Evolutionary conservation across 2,329 filamentous ascomycete species (phyloP), one percentile per base, ranked within the genome.

Genomic region (Aspergillus carbonarius): DNA sequence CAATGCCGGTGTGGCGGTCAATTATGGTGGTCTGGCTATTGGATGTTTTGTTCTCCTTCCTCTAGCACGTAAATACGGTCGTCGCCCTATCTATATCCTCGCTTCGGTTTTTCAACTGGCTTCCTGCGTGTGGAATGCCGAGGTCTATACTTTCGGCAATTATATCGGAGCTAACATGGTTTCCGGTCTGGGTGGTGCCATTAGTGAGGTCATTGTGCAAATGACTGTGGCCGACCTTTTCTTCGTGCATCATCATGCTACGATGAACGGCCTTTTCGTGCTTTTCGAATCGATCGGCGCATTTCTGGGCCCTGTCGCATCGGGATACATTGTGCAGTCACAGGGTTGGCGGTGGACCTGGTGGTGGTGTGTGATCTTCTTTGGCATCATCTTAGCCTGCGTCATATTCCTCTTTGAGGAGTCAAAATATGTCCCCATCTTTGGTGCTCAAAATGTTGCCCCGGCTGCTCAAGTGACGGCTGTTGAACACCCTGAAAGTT

Each of bases 291-390:
- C 51, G 17, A 55, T 72, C 48, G 68, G 71, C 15, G 66, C 70
- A 1, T 77, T 71, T 6, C 66, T 83, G 1, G 74, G 71, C 0
- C 72, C 77, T 0, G 67, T 78, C 4, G 63, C 62, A 1, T 67
- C 66, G 1, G 72, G 71, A 2, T 73, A 63, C 40, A 65, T 79
- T n/a, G 74, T 75, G 0, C 64, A 68, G 0, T 66, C 68, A 1
- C 74, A 79, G 62, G 80, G 79, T 0, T 84, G 82, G 81, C 70
- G 80, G 12, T 83, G 79, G 79, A 72, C 78, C 1, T 83, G 75
- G 74, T 82, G 79, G 79, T 82, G 73, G 73, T 75, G 67, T 46
- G 70, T 70, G 17, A 78, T 81, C 50, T 67, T 81, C 32, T 69
- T 80, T 23, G 73, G 73, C 2, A 56, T 69, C 8, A 68, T 71